Percentiles rank a stretch among this genome's conserved stretches.
These are phyloP conservation scores for Suhomyces pyralidae DNA, from an alignment of 805 yeast genomes.

Conservation along the genomic window DNA sequence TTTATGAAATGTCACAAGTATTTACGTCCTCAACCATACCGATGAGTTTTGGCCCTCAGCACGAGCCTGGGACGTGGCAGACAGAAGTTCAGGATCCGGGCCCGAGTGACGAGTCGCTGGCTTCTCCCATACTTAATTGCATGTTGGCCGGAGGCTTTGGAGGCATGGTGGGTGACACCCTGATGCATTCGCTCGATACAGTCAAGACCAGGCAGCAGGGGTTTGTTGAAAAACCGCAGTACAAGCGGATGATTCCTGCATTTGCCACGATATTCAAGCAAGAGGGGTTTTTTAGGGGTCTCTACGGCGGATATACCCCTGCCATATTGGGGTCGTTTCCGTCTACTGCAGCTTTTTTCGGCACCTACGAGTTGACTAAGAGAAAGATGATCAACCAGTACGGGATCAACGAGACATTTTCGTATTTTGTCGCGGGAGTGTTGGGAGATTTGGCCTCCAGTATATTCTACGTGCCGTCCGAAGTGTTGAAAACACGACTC, in stretches of 20 bases:
- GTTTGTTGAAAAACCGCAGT: constrained; percentile 65
- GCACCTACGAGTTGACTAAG: constrained; percentile 82
- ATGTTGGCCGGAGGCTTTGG: constrained; percentile 93
- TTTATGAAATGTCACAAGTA: constrained; percentile 19
- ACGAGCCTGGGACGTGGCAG: constrained; percentile 13
- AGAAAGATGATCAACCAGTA: constrained; percentile 62
- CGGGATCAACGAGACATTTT: constrained; percentile 68
- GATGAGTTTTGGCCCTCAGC: constrained; percentile 28
- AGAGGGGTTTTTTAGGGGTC: constrained; percentile 82
- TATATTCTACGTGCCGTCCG: constrained; percentile 89
- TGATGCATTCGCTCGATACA: constrained; percentile 95
- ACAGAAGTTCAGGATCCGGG: neutral
- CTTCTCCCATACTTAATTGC: constrained; percentile 53
- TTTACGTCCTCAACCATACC: constrained; percentile 36
- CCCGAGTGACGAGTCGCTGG: constrained; percentile 2
- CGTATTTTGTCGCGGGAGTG: constrained; percentile 83
- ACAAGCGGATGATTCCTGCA: constrained; percentile 72
- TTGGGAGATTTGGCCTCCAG: constrained; percentile 92
- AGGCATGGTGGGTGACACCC: constrained; percentile 86
- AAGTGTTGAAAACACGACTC: constrained; percentile 86
- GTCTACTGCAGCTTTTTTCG: constrained; percentile 90
- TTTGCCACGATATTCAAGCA: constrained; percentile 70
- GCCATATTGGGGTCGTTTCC: constrained; percentile 93
- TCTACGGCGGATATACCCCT: constrained; percentile 90
- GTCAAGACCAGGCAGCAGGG: constrained; percentile 98